Conservation (phyloP, 352 stramenopile species). For the Pythium vanterpoolii region DNA sequence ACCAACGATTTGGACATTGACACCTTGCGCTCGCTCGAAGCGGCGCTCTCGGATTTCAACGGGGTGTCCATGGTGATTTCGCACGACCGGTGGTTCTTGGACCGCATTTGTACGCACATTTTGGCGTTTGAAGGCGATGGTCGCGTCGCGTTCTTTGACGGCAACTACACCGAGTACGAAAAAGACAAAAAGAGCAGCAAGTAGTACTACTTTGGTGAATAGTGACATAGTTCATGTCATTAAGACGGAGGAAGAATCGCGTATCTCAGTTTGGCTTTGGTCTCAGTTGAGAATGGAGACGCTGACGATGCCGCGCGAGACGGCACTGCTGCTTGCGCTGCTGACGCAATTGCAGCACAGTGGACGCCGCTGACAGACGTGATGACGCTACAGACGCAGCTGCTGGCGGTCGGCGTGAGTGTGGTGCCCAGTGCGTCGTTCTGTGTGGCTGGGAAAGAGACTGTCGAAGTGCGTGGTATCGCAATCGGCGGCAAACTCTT, state of each 20-base stretch:
- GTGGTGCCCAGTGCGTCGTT: conserved; percentile 13
- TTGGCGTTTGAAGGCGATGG: conserved; percentile 78
- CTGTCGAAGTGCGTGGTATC: conserved; percentile 21
- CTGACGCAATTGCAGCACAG: conserved; percentile 8
- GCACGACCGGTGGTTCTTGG: conserved; percentile 96
- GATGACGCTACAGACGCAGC: not conserved
- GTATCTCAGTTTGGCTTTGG: not conserved
- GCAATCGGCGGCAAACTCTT: conserved; percentile 25
- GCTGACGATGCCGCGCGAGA: conserved; percentile 9
- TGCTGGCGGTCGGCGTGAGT: conserved; percentile 17
- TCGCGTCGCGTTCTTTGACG: conserved; percentile 76
- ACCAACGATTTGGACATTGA: conserved; percentile 88
- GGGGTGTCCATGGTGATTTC: conserved; percentile 95
- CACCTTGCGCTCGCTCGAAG: conserved; percentile 84
- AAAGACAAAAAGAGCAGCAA: conserved; percentile 47
- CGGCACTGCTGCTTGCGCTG: conserved; percentile 18
- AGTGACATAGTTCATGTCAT: not conserved
- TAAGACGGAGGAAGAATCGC: not conserved
- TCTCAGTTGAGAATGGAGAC: not conserved
- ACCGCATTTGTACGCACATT: conserved; percentile 89
- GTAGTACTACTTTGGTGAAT: no score
- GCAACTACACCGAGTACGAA: conserved; percentile 88
- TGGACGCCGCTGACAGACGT: conserved; percentile 7
- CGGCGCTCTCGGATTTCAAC: conserved; percentile 82
- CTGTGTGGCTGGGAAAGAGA: not conserved